Percentiles rank a stretch among this genome's conserved stretches.
Evolutionary conservation across 495 filamentous ascomycete species (phyloP).

Genomic region (Pyrenula aspistea): DNA sequence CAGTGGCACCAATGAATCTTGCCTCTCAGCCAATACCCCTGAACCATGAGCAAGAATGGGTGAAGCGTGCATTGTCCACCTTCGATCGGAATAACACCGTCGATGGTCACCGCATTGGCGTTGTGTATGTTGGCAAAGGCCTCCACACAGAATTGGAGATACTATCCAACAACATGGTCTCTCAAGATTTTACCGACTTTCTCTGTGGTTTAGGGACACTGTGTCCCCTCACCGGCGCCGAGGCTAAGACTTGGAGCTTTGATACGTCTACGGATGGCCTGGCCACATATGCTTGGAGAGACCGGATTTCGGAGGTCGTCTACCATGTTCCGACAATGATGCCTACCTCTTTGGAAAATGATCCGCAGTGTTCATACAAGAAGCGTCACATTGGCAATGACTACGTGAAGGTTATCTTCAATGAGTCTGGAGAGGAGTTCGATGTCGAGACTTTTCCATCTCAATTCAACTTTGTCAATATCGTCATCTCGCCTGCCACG

Average conservation of each 20-base stretch:
- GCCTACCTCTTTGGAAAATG: conserved; percentile 70
- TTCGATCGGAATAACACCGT: conserved; percentile 88
- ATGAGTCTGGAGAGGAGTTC: conserved; percentile 81
- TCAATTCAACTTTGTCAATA: conserved; percentile 91
- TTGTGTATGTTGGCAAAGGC: conserved; percentile 79
- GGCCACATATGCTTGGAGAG: conserved; percentile 83
- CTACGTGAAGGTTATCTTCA: conserved; percentile 96
- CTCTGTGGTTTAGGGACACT: conserved; percentile 68
- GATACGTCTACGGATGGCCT: conserved; percentile 75
- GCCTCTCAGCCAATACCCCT: conserved; percentile 62
- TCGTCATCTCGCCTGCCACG: conserved; percentile 83
- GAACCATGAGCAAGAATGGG: conserved; percentile 62
- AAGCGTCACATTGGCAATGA: conserved; percentile 97
- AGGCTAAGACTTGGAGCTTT: conserved; percentile 90
- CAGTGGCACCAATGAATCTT: conserved; percentile 57
- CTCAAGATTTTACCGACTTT: conserved; percentile 75
- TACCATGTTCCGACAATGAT: conserved; percentile 96
- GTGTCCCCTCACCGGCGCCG: conserved; percentile 63
- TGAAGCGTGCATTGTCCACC: conserved; percentile 58
- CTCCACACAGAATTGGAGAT: conserved; percentile 76
- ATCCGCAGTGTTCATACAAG: conserved; percentile 68
- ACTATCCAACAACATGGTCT: conserved; percentile 70
- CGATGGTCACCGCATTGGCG: conserved; percentile 89
- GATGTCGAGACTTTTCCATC: conserved; percentile 85
- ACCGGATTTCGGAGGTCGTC: conserved; percentile 86